Evolutionary conservation across 306 rosid species (phyloP), one percentile per base, ranked within the genome.

Genomic region (Quercus aquifolioides): DNA sequence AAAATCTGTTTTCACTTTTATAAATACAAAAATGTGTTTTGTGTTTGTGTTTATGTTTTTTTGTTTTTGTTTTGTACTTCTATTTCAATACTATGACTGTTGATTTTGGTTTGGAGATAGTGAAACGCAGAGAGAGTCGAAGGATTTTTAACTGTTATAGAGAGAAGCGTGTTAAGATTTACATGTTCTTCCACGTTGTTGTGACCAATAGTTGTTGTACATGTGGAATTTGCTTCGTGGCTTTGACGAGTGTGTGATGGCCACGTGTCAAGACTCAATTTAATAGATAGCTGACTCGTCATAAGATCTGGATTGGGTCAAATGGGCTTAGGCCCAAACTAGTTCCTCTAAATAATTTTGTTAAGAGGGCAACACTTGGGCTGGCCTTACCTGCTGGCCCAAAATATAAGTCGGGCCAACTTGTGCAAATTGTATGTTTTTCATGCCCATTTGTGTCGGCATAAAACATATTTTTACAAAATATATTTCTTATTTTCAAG

Each of bases 161-260:
- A 38, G 46, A 6, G 57, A 71, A 25, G 74, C 11, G 54, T 18
- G 63, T 43, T 18, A 12, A 75, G 70, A 17, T 75, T 17, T n/a
- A 52, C 77, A 75, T 81, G 82, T 72, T 82, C 76, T 59, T 60
- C 90, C 96, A 91, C 94, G 94, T 89, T 76, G 80, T 43, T 71
- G 14, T 0, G 0, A 1, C 96, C 90, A 84, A 89, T 89, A 18
- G 11, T 0, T 30, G 3, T 0, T 1, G 0, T 25, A 78, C 97
- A 88, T 86, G 86, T 91, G 83, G 87, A 78, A 2, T 54, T 31
- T 26, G 6, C 18, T 35, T 49, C 67, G 33, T 4, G 3, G 31
- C 5, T 2, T 35, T 5, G 9, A 23, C 70, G 4, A 23, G 65
- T 21, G 65, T 55, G 13, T 18, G 51, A 51, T 10, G 31, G 13